A percentile compares a stretch with the other conserved stretches of the same genome.
Conservation (phyloP, 768 basidiomycete genomes). For the Epithele typhae region DNA sequence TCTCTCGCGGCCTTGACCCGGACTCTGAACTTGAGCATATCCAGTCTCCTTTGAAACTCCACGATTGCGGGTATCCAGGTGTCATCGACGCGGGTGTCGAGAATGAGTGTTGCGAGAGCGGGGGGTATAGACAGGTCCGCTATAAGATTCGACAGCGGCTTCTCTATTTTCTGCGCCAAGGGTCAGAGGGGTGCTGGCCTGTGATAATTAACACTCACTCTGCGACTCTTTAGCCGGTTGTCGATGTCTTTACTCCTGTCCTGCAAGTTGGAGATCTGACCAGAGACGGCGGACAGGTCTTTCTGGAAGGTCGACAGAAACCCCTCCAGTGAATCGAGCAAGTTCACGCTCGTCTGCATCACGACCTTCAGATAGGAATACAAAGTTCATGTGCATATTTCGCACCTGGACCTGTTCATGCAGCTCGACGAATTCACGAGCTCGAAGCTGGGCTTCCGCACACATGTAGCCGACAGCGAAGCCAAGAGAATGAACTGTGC, state of each 20-base stretch:
- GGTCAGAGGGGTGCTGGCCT: slow-evolving; percentile 2
- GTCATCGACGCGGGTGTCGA: slow-evolving; percentile 84
- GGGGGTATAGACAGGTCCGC: slow-evolving; percentile 83
- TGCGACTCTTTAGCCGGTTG: slow-evolving; percentile 73
- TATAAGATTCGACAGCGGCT: slow-evolving; percentile 77
- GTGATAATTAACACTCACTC: slow-evolving; percentile 46
- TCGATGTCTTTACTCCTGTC: slow-evolving; percentile 89
- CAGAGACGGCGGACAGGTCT: slow-evolving; percentile 91
- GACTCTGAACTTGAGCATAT: slow-evolving; percentile 62
- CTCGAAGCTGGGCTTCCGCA: slow-evolving; percentile 22
- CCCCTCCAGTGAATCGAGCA: slow-evolving; percentile 83
- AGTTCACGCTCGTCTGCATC: slow-evolving; percentile 72
- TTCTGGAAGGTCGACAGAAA: slow-evolving; percentile 95
- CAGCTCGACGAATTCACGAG: slow-evolving; percentile 77
- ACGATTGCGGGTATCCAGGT: slow-evolving; percentile 80
- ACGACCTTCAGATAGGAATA: too few species aligned
- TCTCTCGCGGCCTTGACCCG: slow-evolving; percentile 87
- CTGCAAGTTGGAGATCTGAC: slow-evolving; percentile 94
- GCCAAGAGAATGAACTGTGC: not conserved
- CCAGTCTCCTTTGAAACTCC: slow-evolving; percentile 77
- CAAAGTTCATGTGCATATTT: not conserved
- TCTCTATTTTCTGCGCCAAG: slow-evolving; percentile 72
- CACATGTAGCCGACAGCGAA: not conserved
- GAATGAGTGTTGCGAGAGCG: slow-evolving; percentile 62
- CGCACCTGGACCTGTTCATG: slow-evolving; percentile 90